Evolutionary conservation across 2,329 filamentous ascomycete genomes (phyloP).

Genomic region (Colletotrichum orchidophilum): DNA sequence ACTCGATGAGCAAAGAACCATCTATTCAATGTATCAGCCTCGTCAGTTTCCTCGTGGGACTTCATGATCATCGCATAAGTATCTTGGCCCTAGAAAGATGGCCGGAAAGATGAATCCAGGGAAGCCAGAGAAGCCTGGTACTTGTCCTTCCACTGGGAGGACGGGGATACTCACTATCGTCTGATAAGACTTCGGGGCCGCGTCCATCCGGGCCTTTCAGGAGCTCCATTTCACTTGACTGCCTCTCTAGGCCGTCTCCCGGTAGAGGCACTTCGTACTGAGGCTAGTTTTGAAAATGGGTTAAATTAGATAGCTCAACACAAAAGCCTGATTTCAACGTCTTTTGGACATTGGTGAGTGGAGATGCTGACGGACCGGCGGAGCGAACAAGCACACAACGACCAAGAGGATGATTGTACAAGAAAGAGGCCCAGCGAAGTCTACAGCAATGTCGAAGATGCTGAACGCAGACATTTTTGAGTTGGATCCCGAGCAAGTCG

Average conservation of each 20-base stretch:
- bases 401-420: not conserved
- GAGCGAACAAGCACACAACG: not conserved
- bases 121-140: too few relatives aligned
- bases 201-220: not conserved
- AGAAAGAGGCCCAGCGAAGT: not conserved
- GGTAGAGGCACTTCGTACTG: not conserved
- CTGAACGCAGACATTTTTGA: not conserved
- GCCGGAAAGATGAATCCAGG: too few relatives aligned
- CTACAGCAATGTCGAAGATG: not conserved
- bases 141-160: too few relatives aligned
- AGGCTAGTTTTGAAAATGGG: not conserved
- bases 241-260: not conserved
- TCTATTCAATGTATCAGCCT: not conserved
- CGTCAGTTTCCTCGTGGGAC: too few relatives aligned
- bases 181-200: not conserved
- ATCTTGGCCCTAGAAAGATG: too few relatives aligned
- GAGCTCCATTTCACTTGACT: not conserved
- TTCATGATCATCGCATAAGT: too few relatives aligned
- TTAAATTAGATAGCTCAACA: too few relatives aligned
- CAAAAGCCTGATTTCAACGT: not conserved
- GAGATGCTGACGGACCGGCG: not conserved
- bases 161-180: not conserved
- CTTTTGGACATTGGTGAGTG: not conserved
- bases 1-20: not conserved
- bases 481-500: not conserved